A percentile compares a stretch with the other conserved stretches of the same genome.
Evolutionary conservation across 2,329 filamentous ascomycete species (phyloP).

Genomic region (Leptographium lundbergii): DNA sequence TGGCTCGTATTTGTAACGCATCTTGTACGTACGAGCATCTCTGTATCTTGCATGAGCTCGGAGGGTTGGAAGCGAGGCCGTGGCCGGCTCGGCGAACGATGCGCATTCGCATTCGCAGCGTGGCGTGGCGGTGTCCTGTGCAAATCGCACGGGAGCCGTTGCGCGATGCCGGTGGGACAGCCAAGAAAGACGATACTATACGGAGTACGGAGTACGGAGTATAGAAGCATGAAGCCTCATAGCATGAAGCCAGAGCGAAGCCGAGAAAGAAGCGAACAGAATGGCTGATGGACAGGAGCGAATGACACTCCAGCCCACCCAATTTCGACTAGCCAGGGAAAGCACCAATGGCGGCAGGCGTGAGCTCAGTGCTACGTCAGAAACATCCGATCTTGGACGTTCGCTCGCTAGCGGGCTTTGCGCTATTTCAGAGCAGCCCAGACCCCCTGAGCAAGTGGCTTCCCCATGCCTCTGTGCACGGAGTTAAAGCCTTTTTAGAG

Average conservation of each 20-base stretch:
- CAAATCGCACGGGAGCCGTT: too few relatives aligned
- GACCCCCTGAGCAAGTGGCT: background rate
- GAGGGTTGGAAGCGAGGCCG: too few relatives aligned
- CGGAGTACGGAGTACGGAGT: too few relatives aligned
- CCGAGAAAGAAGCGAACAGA: background rate
- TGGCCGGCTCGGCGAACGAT: too few relatives aligned
- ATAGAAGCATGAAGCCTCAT: too few relatives aligned
- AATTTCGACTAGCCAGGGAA: background rate
- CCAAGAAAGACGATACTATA: background rate
- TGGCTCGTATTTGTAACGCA: too few relatives aligned
- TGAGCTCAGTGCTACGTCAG: conserved; percentile 3
- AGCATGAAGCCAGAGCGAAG: too few relatives aligned
- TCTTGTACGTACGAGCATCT: too few relatives aligned
- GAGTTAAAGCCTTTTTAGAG: background rate
- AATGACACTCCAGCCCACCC: background rate
- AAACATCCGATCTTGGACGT: conserved; percentile 5
- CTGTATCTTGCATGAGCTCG: too few relatives aligned
- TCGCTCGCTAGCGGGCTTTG: background rate
- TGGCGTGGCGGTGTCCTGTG: too few relatives aligned
- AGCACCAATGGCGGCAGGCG: background rate
- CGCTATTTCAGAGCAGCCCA: conserved; percentile 1
- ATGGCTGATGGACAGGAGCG: background rate
- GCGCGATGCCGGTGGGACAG: background rate
- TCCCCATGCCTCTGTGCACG: background rate
- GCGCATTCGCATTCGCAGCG: too few relatives aligned